Evolutionary conservation across 129 eudicot genomes (phyloP).

Genomic region (Escallonia herrerae): DNA sequence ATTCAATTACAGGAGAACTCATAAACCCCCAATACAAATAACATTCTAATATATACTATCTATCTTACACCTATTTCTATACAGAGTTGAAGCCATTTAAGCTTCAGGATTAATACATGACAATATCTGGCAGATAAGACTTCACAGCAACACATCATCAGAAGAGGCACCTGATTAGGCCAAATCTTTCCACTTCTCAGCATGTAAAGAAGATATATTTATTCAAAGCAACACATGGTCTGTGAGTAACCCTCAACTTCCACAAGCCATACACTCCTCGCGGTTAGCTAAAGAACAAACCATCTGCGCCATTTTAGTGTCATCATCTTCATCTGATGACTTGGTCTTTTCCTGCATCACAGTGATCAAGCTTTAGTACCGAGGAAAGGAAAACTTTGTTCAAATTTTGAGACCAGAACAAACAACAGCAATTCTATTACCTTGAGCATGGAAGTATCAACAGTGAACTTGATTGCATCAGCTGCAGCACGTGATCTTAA

Average conservation of each 20-base stretch:
- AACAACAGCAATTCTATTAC: constrained; percentile 14
- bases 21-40: no score
- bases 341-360: constrained; percentile 49
- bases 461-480: constrained; percentile 95
- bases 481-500: constrained; percentile 91
- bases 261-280: constrained; percentile 84
- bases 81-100: no score
- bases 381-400: neutral
- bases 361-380: neutral
- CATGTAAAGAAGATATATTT: neutral
- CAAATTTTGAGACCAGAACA: neutral
- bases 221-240: neutral
- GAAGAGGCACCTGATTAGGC: neutral
- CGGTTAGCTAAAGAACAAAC: constrained; percentile 83
- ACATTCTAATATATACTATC: no score
- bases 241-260: constrained; percentile 63
- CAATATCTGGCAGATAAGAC: no score
- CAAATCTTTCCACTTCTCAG: neutral
- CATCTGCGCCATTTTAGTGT: constrained; percentile 71
- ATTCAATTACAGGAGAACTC: no score
- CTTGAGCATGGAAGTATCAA: constrained; percentile 70
- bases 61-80: no score
- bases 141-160: no score
- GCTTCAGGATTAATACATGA: no score
- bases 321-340: constrained; percentile 41